Base-by-base conservation (phyloP, 202 grass and related monocot species). In the Carex sylvatica region DNA sequence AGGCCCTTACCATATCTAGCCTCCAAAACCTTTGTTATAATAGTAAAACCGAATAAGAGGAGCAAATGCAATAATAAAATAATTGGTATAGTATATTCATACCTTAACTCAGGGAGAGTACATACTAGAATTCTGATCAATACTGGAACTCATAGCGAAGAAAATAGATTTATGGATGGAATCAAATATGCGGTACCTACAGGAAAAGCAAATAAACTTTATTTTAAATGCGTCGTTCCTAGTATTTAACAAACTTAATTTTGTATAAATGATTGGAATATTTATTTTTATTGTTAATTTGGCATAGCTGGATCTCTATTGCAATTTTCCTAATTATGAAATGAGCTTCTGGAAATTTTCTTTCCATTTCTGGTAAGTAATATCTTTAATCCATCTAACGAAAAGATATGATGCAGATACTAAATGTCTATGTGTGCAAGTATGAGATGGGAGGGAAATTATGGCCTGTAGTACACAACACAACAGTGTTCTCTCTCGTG, bases 391-490 rank as follows among this genome's bases (percentile, higher is more conserved):
- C 56, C 69, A 11, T 76, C 12, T 71, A 61, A 56, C 6, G 0
- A 19, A 52, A 74, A 11, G 15, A 47, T 52, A 55, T 82, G 14
- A 80, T 85, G 52, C 90, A 98, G 91, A 89, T 98, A 63, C 33
- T 98, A 35, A 98, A 98, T 61, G 96, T 95, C 16, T 98, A 98
- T 82, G 83, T 87, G n/a, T 87, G 90, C 11, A 93, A 90, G 74
- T 98, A 98, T 65, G 96, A 98, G 47, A 91, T 92, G 82, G 92
- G 89, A 80, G 95, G 95, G 19, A 91, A 84, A 79, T 59, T 98
- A 52, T 95, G 95, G 95, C 91, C 95, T 8, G 77, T 95, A 66
- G 90, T 98, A 77, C 95, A 98, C 92, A 93, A 91, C 89, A 89
- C 92, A 58, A 87, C 86, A 20, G 86, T 98, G 6, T 95, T 95